A percentile compares a stretch with the other conserved stretches of the same genome.
phyloP scores from a whole-genome alignment of 2,329 filamentous ascomycete species.

The Aspergillaceae sp. region DNA sequence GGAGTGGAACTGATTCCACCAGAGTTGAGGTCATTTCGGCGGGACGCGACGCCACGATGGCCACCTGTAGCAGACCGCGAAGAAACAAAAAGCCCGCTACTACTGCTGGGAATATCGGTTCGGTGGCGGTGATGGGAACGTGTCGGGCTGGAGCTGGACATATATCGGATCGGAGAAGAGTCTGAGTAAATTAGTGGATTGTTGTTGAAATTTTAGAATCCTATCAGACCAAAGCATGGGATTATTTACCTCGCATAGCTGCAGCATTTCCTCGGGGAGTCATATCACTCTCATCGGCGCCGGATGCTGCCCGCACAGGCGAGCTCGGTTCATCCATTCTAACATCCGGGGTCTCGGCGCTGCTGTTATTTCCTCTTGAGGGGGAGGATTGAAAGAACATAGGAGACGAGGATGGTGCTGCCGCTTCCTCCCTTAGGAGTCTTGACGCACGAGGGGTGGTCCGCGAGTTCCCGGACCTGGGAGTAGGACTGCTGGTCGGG shows the following conservation, averaged over 20 bases:
- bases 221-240: constrained; percentile 7
- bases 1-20: constrained; percentile 54
- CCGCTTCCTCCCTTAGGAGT: constrained; percentile 30
- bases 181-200: constrained; percentile 43
- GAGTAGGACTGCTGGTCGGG: constrained; percentile 25
- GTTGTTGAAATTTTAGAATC: neutral
- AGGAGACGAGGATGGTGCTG: constrained; percentile 63
- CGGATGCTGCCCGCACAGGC: constrained; percentile 27
- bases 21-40: constrained; percentile 80
- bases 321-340: constrained; percentile 41
- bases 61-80: constrained; percentile 44
- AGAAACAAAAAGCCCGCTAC: constrained; percentile 77
- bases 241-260: constrained; percentile 30
- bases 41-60: constrained; percentile 44
- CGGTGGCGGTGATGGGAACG: constrained; percentile 48
- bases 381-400: constrained; percentile 65
- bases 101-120: constrained; percentile 70
- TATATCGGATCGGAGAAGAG: constrained; percentile 87
- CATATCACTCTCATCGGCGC: constrained; percentile 33
- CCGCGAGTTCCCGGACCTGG: constrained; percentile 14
- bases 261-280: constrained; percentile 34
- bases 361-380: constrained; percentile 34
- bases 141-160: constrained; percentile 80
- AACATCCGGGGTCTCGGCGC: constrained; percentile 31
- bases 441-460: constrained; percentile 41